Percentiles rank a stretch among this genome's conserved stretches.
These are phyloP conservation scores for Allantophomopsis lycopodina DNA, from an alignment of 2,329 filamentous ascomycete species.

Conservation along the genomic window DNA sequence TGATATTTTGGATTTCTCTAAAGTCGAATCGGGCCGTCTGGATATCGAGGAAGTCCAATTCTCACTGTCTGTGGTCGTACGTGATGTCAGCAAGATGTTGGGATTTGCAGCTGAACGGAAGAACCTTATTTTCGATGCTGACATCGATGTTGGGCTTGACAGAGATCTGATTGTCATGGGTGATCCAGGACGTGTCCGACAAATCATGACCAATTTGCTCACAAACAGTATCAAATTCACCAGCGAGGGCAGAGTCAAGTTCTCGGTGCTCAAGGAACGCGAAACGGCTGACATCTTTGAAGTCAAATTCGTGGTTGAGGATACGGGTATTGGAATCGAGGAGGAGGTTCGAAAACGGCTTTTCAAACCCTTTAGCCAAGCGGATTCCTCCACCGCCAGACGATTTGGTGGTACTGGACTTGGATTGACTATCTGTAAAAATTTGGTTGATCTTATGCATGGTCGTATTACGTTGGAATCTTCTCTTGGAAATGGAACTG, in stretches of 20 bases:
- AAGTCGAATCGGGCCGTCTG: slow-evolving; percentile 64
- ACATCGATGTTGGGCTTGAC: slow-evolving; percentile 43
- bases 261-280: slow-evolving; percentile 48
- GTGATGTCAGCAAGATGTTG: slow-evolving; percentile 78
- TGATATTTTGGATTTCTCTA: slow-evolving; percentile 82
- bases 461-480: slow-evolving; percentile 62
- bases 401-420: slow-evolving; percentile 70
- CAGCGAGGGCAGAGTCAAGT: slow-evolving; percentile 50
- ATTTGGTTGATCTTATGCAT: slow-evolving; percentile 66
- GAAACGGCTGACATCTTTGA: slow-evolving; percentile 52
- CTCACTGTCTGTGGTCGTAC: slow-evolving; percentile 56
- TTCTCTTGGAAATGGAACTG: slow-evolving; percentile 52
- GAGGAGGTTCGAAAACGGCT: slow-evolving; percentile 59
- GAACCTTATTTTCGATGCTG: slow-evolving; percentile 56
- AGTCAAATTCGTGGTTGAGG: slow-evolving; percentile 59
- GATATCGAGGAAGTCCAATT: slow-evolving; percentile 76
- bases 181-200: slow-evolving; percentile 70
- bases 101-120: slow-evolving; percentile 74
- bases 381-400: slow-evolving; percentile 65
- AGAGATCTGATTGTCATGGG: slow-evolving; percentile 69
- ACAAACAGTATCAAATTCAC: slow-evolving; percentile 71
- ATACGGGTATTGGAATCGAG: slow-evolving; percentile 72
- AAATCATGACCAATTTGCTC: slow-evolving; percentile 69
- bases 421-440: slow-evolving; percentile 70
- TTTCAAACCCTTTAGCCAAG: slow-evolving; percentile 73